phyloP scores from a whole-genome alignment of 2,329 filamentous ascomycete genomes.

The Aspergillus texensis region DNA sequence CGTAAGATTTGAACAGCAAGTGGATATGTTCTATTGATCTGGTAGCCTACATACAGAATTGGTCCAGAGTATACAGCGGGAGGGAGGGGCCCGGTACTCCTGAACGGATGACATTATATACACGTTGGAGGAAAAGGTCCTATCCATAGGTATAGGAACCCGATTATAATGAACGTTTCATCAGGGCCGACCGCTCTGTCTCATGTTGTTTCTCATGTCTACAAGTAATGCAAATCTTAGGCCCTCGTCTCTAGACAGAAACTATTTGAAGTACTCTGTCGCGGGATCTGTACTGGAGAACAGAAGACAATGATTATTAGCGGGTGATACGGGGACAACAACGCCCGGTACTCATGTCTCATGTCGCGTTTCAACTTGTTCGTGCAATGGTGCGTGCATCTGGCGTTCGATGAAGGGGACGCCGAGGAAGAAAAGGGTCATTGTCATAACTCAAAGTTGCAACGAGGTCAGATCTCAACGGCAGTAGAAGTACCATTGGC shows the following conservation, averaged over 20 bases:
- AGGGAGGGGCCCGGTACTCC: not conserved
- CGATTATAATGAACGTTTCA: not conserved
- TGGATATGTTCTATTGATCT: not conserved
- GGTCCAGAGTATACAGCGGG: not conserved
- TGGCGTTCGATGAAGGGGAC: not conserved
- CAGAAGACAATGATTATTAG: not conserved
- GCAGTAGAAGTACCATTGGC: constrained; percentile 35
- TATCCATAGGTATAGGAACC: not conserved
- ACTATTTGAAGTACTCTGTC: not conserved
- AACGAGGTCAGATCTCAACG: constrained; percentile 37
- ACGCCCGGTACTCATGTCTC: not conserved
- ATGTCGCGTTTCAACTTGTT: constrained; percentile 2
- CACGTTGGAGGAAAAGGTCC: not conserved
- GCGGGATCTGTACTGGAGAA: too few species aligned
- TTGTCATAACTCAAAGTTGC: not conserved
- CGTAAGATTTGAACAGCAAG: not conserved
- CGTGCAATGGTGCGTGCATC: not conserved
- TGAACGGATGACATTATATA: constrained; percentile 5
- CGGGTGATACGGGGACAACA: not conserved
- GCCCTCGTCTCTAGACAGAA: not conserved
- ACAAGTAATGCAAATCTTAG: not conserved
- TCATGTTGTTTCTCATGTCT: not conserved
- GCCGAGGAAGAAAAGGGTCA: not conserved
- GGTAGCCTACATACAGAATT: not conserved
- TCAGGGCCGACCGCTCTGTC: not conserved